These are phyloP conservation scores for Beauveria asiatica DNA, from an alignment of 2,329 filamentous ascomycete genomes.

Conservation along the genomic window DNA sequence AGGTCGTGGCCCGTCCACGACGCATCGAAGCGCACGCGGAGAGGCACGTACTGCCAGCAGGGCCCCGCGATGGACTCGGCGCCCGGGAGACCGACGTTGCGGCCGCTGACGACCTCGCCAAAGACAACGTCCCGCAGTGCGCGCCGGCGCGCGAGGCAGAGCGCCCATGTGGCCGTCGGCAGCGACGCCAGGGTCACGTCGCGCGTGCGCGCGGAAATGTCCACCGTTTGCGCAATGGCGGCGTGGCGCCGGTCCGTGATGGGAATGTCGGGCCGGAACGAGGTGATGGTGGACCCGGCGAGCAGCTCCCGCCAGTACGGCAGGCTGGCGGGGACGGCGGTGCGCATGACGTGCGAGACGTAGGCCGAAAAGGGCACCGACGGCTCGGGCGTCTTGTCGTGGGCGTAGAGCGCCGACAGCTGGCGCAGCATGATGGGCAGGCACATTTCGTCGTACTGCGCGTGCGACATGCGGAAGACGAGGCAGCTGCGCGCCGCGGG, in stretches of 20 bases:
- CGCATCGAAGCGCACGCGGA: conserved; percentile 46
- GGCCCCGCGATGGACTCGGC: conserved; percentile 53
- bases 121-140: conserved; percentile 50
- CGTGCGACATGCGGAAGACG: conserved; percentile 56
- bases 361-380: conserved; percentile 38
- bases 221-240: conserved; percentile 32
- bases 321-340: conserved; percentile 39
- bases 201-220: conserved; percentile 38
- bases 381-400: conserved; percentile 16
- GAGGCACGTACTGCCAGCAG: conserved; percentile 59
- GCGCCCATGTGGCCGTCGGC: conserved; percentile 59
- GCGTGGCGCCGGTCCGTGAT: conserved; percentile 30
- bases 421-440: conserved; percentile 53
- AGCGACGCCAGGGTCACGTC: conserved; percentile 56
- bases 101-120: conserved; percentile 57
- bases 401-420: conserved; percentile 40
- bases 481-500: conserved; percentile 32
- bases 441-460: conserved; percentile 62
- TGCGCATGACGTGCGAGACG: conserved; percentile 32
- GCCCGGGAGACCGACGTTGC: conserved; percentile 43
- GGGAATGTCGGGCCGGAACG: conserved; percentile 31
- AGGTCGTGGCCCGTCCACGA: conserved; percentile 44
- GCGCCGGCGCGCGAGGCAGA: conserved; percentile 50
- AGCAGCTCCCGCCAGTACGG: conserved; percentile 55
- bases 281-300: conserved; percentile 41